Evolutionary conservation across 768 basidiomycete species (phyloP).

Genomic region (Collybia sp.): DNA sequence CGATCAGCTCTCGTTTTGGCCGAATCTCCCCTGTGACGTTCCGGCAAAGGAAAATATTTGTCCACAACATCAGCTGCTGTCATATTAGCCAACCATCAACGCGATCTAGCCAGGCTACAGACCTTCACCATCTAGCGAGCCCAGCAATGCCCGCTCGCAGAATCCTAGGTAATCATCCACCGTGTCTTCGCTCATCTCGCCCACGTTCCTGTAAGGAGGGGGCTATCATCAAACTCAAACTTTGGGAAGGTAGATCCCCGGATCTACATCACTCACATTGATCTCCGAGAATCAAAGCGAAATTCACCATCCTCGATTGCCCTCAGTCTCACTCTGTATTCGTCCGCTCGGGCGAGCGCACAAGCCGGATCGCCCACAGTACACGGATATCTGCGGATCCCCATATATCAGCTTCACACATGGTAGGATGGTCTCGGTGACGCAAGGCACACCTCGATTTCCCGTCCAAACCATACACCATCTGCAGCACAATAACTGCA

Average conservation of each 20-base stretch:
- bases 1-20: neutral
- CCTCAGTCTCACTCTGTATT: conserved; percentile 40
- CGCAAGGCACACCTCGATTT: conserved; percentile 41
- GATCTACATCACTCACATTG: conserved; percentile 35
- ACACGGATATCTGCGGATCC: conserved; percentile 19
- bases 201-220: conserved; percentile 38
- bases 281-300: conserved; percentile 35
- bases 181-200: conserved; percentile 43
- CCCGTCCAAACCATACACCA: conserved; percentile 84
- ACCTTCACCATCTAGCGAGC: conserved; percentile 21
- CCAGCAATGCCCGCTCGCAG: conserved; percentile 50
- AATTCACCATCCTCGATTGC: conserved; percentile 23
- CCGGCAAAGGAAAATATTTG: conserved; percentile 35
- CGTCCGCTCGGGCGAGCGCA: conserved; percentile 47
- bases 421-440: conserved; percentile 5
- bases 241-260: conserved; percentile 4
- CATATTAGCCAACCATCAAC: conserved; percentile 7
- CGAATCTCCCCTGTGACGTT: neutral
- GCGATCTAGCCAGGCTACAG: conserved; percentile 8
- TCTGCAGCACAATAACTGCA: conserved; percentile 70
- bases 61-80: conserved; percentile 21
- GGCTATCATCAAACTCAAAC: conserved; percentile 5
- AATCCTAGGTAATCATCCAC: conserved; percentile 66
- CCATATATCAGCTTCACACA: conserved; percentile 24
- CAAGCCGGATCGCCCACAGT: conserved; percentile 52